Conservation (phyloP, 1,139 yeast genomes). For the Schwanniomyces etchellsii region DNA sequence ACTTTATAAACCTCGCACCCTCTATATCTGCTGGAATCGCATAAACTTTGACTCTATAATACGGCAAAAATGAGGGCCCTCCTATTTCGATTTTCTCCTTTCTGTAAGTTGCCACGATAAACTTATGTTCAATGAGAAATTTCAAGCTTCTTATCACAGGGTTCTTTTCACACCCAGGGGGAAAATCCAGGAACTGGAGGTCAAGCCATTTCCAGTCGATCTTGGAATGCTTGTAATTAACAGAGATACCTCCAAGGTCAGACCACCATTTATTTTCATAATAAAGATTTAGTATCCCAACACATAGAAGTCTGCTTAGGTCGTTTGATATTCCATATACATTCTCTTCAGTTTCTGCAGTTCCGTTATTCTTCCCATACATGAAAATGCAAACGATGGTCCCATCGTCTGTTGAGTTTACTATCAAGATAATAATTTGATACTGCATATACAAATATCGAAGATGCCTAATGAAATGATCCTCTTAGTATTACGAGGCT, state of each 20-base stretch:
- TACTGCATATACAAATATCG: too few species aligned
- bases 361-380: too few species aligned
- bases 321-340: slow-evolving; percentile 33
- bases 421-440: too few species aligned
- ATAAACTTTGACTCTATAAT: slow-evolving; percentile 42
- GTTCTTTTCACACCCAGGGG: slow-evolving; percentile 10
- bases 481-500: too few species aligned
- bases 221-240: slow-evolving; percentile 5
- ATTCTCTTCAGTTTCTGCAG: too few species aligned
- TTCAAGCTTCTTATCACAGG: slow-evolving; percentile 27
- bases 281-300: slow-evolving; percentile 43
- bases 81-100: slow-evolving; percentile 7
- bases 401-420: too few species aligned
- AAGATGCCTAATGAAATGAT: too few species aligned
- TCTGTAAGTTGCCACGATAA: slow-evolving; percentile 41
- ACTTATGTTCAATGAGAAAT: slow-evolving; percentile 33
- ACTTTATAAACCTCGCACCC: slow-evolving; percentile 25
- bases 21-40: slow-evolving; percentile 41
- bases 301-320: slow-evolving; percentile 29
- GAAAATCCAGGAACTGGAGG: slow-evolving; percentile 16
- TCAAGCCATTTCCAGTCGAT: slow-evolving; percentile 56
- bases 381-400: too few species aligned
- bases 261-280: slow-evolving; percentile 28
- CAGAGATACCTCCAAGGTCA: slow-evolving; percentile 15
- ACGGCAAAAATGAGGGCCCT: slow-evolving; percentile 2